phyloP scores from a whole-genome alignment of 2,329 filamentous ascomycete species.

The Zymoseptoria ardabiliae region DNA sequence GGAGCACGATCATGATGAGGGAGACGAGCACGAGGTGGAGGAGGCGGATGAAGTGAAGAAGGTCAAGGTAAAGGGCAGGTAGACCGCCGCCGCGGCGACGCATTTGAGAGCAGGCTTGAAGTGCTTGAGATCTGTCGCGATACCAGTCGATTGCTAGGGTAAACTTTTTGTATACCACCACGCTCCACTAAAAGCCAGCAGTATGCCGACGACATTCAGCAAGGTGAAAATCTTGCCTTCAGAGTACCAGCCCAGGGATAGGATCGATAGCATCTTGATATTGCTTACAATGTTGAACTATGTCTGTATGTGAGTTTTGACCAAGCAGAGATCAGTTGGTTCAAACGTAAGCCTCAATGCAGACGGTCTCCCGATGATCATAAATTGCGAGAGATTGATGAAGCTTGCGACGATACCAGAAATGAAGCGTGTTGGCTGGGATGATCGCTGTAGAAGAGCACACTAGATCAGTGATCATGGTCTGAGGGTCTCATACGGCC shows the following conservation, averaged over 20 bases:
- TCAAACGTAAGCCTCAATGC: slow-evolving; percentile 3
- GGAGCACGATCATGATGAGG: slow-evolving; percentile 28
- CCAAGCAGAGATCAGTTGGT: background rate
- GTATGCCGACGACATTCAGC: background rate
- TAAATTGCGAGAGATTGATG: slow-evolving; percentile 5
- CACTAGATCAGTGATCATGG: too few relatives aligned
- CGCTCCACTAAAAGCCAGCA: background rate
- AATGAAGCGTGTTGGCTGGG: slow-evolving; percentile 1
- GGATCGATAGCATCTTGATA: slow-evolving; percentile 5
- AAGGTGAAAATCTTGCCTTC: slow-evolving; percentile 3
- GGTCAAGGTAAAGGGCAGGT: slow-evolving; percentile 23
- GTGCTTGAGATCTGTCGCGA: background rate
- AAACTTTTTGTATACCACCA: slow-evolving; percentile 3
- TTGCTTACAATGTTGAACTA: slow-evolving; percentile 6
- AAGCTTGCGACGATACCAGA: slow-evolving; percentile 5
- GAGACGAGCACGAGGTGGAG: slow-evolving; percentile 26
- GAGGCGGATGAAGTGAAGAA: slow-evolving; percentile 29
- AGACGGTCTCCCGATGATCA: slow-evolving; percentile 7
- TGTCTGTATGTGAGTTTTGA: background rate
- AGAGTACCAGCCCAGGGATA: slow-evolving; percentile 2
- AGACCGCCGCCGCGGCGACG: slow-evolving; percentile 22
- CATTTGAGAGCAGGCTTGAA: slow-evolving; percentile 21
- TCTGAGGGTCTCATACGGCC: too few relatives aligned
- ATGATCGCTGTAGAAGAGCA: too few relatives aligned
- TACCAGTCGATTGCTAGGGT: background rate